Conservation (phyloP, 2,329 filamentous ascomycete species). For the Piedraia hortae region DNA sequence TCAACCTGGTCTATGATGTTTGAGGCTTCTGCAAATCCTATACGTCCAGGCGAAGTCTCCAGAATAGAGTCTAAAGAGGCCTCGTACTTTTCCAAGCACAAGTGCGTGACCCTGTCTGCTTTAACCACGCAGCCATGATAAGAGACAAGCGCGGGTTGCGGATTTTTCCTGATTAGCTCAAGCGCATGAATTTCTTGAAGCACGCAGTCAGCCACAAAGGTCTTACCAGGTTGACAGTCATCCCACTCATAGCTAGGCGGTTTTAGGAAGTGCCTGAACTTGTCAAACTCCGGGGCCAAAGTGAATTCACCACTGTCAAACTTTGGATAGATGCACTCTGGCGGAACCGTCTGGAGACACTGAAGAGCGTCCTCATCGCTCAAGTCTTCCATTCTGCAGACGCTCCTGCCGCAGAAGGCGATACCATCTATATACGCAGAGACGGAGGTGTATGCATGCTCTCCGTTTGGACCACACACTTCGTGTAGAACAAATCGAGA, state of each 20-base stretch:
- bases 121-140: slow-evolving; percentile 10
- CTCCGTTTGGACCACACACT: slow-evolving; percentile 4
- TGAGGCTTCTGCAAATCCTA: slow-evolving; percentile 2
- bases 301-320: slow-evolving; percentile 5
- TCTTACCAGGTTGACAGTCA: slow-evolving; percentile 7
- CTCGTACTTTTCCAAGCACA: slow-evolving; percentile 8
- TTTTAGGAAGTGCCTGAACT: slow-evolving; percentile 9
- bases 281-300: slow-evolving; percentile 4
- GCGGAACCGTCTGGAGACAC: slow-evolving; percentile 6
- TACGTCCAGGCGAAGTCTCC: slow-evolving; percentile 4
- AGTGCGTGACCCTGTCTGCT: slow-evolving; percentile 7
- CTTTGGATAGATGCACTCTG: slow-evolving; percentile 7
- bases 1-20: slow-evolving; percentile 6
- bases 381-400: slow-evolving; percentile 4
- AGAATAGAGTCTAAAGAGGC: slow-evolving; percentile 7
- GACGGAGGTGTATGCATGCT: slow-evolving; percentile 5
- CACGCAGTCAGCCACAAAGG: slow-evolving; percentile 10
- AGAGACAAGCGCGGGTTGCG: slow-evolving; percentile 9
- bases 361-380: slow-evolving; percentile 7
- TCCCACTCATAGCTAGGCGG: slow-evolving; percentile 9
- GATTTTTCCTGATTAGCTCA: slow-evolving; percentile 6
- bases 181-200: slow-evolving; percentile 8
- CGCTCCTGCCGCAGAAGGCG: slow-evolving; percentile 6
- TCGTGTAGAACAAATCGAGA: slow-evolving; percentile 8
- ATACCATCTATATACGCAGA: slow-evolving; percentile 8